A percentile compares a stretch with the other conserved stretches of the same genome.
Evolutionary conservation across 768 basidiomycete species (phyloP).

Genomic region (Rhodotorula paludigena): DNA sequence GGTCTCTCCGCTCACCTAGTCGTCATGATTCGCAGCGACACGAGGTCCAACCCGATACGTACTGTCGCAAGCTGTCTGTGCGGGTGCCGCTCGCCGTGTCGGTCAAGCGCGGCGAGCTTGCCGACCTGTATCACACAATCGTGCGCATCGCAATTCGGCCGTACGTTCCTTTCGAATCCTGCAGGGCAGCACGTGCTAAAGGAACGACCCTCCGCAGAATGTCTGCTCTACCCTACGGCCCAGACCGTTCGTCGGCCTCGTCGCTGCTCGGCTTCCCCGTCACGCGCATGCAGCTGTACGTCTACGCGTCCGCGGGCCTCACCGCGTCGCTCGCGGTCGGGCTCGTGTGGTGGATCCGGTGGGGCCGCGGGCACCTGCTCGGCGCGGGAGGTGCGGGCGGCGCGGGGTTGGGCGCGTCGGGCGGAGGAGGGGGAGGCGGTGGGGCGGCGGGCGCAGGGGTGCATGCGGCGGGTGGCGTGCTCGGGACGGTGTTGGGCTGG

Average conservation of each 20-base stretch:
- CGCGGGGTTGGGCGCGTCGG: not conserved
- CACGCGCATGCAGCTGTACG: conserved; percentile 8
- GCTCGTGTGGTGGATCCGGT: conserved; percentile 4
- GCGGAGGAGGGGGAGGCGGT: not conserved
- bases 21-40: conserved; percentile 63
- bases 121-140: conserved; percentile 81
- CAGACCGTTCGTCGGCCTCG: conserved; percentile 17
- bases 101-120: conserved; percentile 74
- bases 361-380: not conserved
- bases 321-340: conserved; percentile 12
- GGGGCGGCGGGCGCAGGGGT: too few relatives aligned
- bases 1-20: not conserved
- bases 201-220: too few relatives aligned
- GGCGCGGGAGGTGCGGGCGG: not conserved
- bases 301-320: not conserved
- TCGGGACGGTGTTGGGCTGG: not conserved
- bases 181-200: not conserved
- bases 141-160: conserved; percentile 79
- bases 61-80: conserved; percentile 80
- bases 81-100: conserved; percentile 93
- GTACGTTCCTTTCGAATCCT: conserved; percentile 48
- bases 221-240: conserved; percentile 26
- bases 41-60: conserved; percentile 97
- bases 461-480: not conserved
- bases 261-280: conserved; percentile 22